A percentile compares a stretch with the other conserved stretches of the same genome.
These are phyloP conservation scores for Canavalia ensiformis DNA, from an alignment of 306 rosid species.

Conservation along the genomic window DNA sequence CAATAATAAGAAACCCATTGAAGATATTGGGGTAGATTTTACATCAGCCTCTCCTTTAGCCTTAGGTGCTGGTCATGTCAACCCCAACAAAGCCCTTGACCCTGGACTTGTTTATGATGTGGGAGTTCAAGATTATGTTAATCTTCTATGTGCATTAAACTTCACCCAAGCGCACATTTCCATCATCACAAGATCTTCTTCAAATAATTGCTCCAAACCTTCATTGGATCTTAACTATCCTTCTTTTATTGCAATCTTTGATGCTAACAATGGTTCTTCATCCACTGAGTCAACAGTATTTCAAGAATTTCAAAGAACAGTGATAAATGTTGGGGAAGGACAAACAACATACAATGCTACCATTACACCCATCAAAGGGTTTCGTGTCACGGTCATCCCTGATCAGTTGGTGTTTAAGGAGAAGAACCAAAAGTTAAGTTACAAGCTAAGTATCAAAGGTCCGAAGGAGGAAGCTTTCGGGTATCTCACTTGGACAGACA, in stretches of 20 bases:
- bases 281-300: not conserved
- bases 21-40: constrained; percentile 54
- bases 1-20: constrained; percentile 51
- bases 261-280: not conserved
- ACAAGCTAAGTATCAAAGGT: constrained; percentile 56
- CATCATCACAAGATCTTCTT: constrained; percentile 54
- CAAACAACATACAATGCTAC: constrained; percentile 53
- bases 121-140: constrained; percentile 59
- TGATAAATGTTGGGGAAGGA: constrained; percentile 64
- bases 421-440: constrained; percentile 56
- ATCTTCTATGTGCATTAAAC: constrained; percentile 76
- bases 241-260: constrained; percentile 63
- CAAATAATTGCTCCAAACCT: constrained; percentile 46
- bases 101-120: constrained; percentile 45
- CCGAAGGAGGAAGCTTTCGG: constrained; percentile 50
- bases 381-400: constrained; percentile 54
- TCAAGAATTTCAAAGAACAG: constrained; percentile 58
- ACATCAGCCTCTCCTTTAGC: constrained; percentile 64
- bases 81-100: constrained; percentile 72
- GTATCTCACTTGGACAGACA: constrained; percentile 65
- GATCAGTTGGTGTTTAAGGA: constrained; percentile 51
- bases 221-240: constrained; percentile 59
- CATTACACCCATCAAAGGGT: constrained; percentile 51
- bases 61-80: not conserved
- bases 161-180: constrained; percentile 54